Base-by-base conservation (phyloP, 805 yeast genomes). In the Candida alai region DNA sequence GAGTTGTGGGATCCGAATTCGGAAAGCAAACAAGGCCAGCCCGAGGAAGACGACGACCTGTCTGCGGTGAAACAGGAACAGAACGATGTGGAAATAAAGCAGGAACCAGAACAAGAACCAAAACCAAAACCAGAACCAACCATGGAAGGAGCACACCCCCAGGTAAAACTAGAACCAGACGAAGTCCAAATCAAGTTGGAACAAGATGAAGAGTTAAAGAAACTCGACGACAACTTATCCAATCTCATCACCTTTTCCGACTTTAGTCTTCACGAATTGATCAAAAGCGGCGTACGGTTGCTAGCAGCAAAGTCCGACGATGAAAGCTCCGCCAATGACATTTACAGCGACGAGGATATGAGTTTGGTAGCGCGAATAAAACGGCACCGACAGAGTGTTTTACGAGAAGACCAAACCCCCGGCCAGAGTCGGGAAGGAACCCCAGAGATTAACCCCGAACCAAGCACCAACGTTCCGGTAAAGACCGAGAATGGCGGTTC, bases 1-100 rank as follows among this genome's bases (percentile, higher is more conserved):
- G 71, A 74, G 1, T 49, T 67, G 19, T 93, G 97, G 97, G 87
- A 86, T 50, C 97, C 97, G 1, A 84, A 83, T 46, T 45, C 52
- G 6, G 60, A 58, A 18, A 66, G 56, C 24, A 26, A 9, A 4
- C 9, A 15, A 4, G 27, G 11, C 13, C 13, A 14, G 13, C 8
- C 13, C 3, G 27, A 8, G 7, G 11, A 11, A 3, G 17, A 9
- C 9, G 27, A 9, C 4, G 13, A 15, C 13, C 8, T 9, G 15
- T 8, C 27, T 8, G 56, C 45, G 4, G 45, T 51, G n/a, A 48
- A 54, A 27, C 43, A 44, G 33, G 57, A 53, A 30, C 34, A 40
- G 21, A 47, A 45, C 6, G 32, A 28, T 9, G 8, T 19, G 10
- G 19, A 32, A 9, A 19, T 32, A 11, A 37, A 26, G 45, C 50